Evolutionary conservation across 495 filamentous ascomycete species (phyloP), one percentile per base, ranked within the genome.

Genomic region (Chaetomium cochliodes): DNA sequence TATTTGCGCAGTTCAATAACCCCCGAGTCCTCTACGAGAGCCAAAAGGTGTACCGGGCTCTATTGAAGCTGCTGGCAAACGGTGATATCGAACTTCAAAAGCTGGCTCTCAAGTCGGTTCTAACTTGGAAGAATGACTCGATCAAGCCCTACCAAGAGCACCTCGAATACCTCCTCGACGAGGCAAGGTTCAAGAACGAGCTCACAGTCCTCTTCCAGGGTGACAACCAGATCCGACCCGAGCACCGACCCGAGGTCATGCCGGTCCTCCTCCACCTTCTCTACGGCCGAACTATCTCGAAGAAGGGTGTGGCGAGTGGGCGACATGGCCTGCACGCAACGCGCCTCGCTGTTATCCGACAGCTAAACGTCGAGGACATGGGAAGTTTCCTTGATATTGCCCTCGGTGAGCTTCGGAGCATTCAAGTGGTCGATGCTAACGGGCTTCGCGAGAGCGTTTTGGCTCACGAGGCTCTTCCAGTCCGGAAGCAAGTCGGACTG

Each of bases 21-120:
- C 92, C 94, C 0, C 88, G 81, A 67, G 90, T 89, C 12, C 78
- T 99, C 8, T 98, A 85, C 74, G 90, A 84, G 73, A 87, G 89
- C 8, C 77, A 84, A 9, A 88, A 91, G 50, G 94, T 96, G 4
- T 90, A 92, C 68, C 77, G 83, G 3, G 86, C 87, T 23, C 77
- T 97, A 11, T 78, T 94, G 12, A 79, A 82, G 46, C 82, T 97
- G 41, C 78, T 97, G 37, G 85, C 86, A 22, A 93, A 96, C 68
- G 96, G 93, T 60, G 93, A 98, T 72, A 82, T 88, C 28, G 92
- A 96, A 63, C 82, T 97, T 18, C 94, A 99, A 68, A 92, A 90
- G 62, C 82, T 84, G 65, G 86, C 91, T 5, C 82, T 99, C 41
- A 93, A 91, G 70, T 91, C 89, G 33, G 84, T 99, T 23, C 82